Percentiles rank a stretch among this genome's conserved stretches.
phyloP scores from a whole-genome alignment of 108 stramenopile species.

The Cylindrotheca fusiformis region DNA sequence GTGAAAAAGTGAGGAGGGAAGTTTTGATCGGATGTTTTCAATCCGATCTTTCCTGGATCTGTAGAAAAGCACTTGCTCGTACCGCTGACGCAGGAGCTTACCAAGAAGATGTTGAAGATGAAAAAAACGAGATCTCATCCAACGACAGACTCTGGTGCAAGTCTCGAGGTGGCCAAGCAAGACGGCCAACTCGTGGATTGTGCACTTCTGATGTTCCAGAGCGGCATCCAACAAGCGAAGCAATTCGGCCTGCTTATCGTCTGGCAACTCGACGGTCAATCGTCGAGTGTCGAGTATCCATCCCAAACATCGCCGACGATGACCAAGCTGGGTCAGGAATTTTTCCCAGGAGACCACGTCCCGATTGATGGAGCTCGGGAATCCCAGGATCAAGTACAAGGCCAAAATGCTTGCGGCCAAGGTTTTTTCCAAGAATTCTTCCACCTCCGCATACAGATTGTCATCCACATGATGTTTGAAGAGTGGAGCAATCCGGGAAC shows the following conservation, averaged over 20 bases:
- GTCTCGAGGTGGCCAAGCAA: background rate
- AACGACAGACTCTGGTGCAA: background rate
- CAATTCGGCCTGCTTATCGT: background rate
- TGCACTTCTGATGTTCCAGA: background rate
- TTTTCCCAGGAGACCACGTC: background rate
- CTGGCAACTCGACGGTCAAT: background rate
- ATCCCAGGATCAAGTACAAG: constrained; percentile 4
- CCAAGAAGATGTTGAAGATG: background rate
- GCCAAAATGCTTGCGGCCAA: constrained; percentile 10
- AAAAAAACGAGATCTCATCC: background rate
- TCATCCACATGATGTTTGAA: constrained; percentile 14
- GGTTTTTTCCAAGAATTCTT: background rate
- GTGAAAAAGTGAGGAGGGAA: background rate
- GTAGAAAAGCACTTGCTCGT: too few species aligned
- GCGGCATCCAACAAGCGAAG: background rate
- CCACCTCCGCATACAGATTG: constrained; percentile 4
- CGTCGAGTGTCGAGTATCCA: background rate
- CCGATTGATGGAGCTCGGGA: background rate
- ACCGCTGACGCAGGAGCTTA: too few species aligned
- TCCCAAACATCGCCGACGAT: constrained; percentile 5
- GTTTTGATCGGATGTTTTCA: background rate
- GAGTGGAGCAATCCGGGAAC: background rate
- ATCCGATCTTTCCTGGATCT: background rate
- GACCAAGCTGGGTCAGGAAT: background rate
- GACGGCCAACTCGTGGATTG: background rate